A percentile compares a stretch with the other conserved stretches of the same genome.
phyloP scores from a whole-genome alignment of 2,329 filamentous ascomycete genomes.

The Colletotrichum agaves region DNA sequence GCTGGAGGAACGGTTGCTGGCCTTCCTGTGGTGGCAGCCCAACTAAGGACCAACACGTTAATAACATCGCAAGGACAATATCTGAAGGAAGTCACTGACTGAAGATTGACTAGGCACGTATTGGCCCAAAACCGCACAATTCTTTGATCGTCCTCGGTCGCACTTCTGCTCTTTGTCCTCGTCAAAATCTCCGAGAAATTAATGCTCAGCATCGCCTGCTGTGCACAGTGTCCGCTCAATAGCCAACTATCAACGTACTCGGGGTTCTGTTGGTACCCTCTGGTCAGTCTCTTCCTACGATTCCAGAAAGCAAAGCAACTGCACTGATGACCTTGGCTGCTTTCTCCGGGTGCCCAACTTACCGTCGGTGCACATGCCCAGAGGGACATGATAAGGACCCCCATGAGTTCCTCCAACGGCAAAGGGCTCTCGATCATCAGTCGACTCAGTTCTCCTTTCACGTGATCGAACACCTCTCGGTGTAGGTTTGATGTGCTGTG shows the following conservation, averaged over 20 bases:
- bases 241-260: conserved; percentile 57
- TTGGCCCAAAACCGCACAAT: conserved; percentile 50
- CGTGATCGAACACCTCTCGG: conserved; percentile 52
- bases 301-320: background rate
- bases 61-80: background rate
- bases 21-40: conserved; percentile 53
- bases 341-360: background rate
- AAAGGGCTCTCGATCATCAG: conserved; percentile 52
- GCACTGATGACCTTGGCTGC: no score
- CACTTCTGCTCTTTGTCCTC: conserved; percentile 46
- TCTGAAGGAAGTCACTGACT: conserved; percentile 40
- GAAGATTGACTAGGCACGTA: conserved; percentile 50
- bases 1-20: conserved; percentile 50
- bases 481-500: conserved; percentile 42
- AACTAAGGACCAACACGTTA: conserved; percentile 42
- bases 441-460: conserved; percentile 51
- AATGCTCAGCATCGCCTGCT: conserved; percentile 56
- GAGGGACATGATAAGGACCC: conserved; percentile 51
- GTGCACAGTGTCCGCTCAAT: conserved; percentile 53
- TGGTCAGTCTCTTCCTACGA: background rate
- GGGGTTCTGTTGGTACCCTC: conserved; percentile 22
- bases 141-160: conserved; percentile 47
- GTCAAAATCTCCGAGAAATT: conserved; percentile 53
- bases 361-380: conserved; percentile 33
- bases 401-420: conserved; percentile 54